Conservation (phyloP, 106 monocot genomes). For the Dendrobium catenatum region DNA sequence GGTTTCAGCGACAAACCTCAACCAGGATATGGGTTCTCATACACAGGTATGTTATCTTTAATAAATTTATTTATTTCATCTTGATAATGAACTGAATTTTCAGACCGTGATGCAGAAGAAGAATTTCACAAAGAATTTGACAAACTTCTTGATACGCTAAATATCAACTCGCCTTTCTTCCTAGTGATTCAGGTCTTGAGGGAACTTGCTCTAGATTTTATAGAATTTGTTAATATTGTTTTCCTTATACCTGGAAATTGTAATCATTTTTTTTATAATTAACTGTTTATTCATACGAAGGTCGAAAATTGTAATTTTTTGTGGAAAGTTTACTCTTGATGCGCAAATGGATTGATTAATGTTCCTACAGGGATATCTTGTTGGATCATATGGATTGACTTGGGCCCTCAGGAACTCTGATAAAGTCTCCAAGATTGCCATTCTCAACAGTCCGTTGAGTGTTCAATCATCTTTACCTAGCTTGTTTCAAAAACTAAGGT, state of each 20-base stretch:
- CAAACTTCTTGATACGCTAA: conserved; percentile 63
- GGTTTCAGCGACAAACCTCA: conserved; percentile 98
- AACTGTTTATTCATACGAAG: background rate
- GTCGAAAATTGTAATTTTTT: conserved; percentile 1
- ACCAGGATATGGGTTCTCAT: conserved; percentile 83
- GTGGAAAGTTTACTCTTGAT: background rate
- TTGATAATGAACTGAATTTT: conserved; percentile 10
- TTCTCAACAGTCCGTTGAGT: conserved; percentile 83
- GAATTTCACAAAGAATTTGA: conserved; percentile 78
- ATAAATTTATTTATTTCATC: background rate
- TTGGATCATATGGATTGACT: conserved; percentile 94
- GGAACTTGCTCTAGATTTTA: conserved; percentile 1
- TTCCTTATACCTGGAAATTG: background rate
- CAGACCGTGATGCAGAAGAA: conserved; percentile 47
- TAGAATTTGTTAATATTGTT: background rate
- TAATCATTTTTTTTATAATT: background rate
- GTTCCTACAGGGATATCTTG: conserved; percentile 72
- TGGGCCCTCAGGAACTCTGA: conserved; percentile 84
- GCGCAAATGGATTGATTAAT: background rate
- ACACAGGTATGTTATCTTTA: conserved; percentile 45
- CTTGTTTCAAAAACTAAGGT: conserved; percentile 88
- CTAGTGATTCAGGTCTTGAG: conserved; percentile 71
- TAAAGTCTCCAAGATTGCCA: conserved; percentile 61
- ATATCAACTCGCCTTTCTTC: conserved; percentile 64
- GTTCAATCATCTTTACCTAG: conserved; percentile 69